phyloP scores from a whole-genome alignment of 257 asterid genomes.

The Solanum lycopersicoides region DNA sequence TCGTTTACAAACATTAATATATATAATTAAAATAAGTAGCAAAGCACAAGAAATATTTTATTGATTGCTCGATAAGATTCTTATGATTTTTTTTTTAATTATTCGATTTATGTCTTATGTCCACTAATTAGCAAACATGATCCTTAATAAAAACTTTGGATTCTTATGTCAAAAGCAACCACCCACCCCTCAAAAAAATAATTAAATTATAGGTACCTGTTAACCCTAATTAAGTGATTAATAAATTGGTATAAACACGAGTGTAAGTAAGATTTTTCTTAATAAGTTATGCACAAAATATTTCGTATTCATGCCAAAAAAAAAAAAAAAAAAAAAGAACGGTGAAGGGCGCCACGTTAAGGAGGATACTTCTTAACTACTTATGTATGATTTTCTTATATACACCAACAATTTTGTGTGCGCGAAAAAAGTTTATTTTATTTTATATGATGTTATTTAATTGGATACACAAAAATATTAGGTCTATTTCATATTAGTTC shows the following conservation, averaged over 20 bases:
- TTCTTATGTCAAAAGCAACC: not conserved
- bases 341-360: not conserved
- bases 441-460: not conserved
- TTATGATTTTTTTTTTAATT: not conserved
- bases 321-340: no score
- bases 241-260: not conserved
- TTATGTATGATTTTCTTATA: not conserved
- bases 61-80: conserved; percentile 6
- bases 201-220: not conserved
- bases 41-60: conserved; percentile 1
- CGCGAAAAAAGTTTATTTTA: not conserved
- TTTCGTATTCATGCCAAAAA: not conserved
- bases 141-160: not conserved
- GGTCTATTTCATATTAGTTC: not conserved
- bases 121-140: conserved; percentile 2
- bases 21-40: not conserved
- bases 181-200: not conserved
- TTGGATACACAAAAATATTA: not conserved
- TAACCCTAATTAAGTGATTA: not conserved
- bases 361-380: not conserved
- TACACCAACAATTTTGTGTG: not conserved
- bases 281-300: not conserved
- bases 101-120: not conserved
- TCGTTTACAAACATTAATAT: not conserved
- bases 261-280: not conserved